Conservation (phyloP, 2,329 filamentous ascomycete species). For the Venturia asperata region DNA sequence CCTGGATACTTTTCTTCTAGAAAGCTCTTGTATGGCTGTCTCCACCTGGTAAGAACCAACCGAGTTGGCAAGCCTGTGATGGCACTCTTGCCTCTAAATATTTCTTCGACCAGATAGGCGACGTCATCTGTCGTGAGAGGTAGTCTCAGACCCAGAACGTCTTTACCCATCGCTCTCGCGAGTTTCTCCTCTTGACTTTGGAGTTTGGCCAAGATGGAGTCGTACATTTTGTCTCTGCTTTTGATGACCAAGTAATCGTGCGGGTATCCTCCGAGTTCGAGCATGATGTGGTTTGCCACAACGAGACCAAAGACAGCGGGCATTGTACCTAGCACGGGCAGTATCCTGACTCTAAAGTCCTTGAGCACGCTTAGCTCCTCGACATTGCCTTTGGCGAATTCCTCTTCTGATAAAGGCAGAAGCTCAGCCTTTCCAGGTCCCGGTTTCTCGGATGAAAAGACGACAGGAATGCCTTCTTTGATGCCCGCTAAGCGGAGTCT, state of each 20-base stretch:
- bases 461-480: constrained; percentile 76
- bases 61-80: constrained; percentile 76
- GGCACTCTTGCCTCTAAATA: constrained; percentile 75
- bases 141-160: constrained; percentile 66
- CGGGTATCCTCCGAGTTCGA: constrained; percentile 74
- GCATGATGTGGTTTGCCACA: constrained; percentile 85
- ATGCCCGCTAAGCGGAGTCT: constrained; percentile 71
- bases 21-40: constrained; percentile 54
- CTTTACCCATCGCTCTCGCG: constrained; percentile 47
- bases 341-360: constrained; percentile 88
- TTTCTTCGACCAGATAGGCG: constrained; percentile 81
- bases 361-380: constrained; percentile 81
- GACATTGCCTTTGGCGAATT: constrained; percentile 78
- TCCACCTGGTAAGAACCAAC: constrained; percentile 75
- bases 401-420: constrained; percentile 77
- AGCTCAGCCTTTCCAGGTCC: constrained; percentile 87
- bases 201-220: constrained; percentile 66
- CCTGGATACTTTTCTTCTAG: constrained; percentile 61
- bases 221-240: constrained; percentile 84
- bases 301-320: constrained; percentile 91
- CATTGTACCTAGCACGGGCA: constrained; percentile 95
- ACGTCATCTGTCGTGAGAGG: constrained; percentile 74
- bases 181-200: constrained; percentile 75
- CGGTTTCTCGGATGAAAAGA: constrained; percentile 86
- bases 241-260: constrained; percentile 76